Base-by-base conservation (phyloP, 2,329 filamentous ascomycete genomes). In the Aspergillus awamori region DNA sequence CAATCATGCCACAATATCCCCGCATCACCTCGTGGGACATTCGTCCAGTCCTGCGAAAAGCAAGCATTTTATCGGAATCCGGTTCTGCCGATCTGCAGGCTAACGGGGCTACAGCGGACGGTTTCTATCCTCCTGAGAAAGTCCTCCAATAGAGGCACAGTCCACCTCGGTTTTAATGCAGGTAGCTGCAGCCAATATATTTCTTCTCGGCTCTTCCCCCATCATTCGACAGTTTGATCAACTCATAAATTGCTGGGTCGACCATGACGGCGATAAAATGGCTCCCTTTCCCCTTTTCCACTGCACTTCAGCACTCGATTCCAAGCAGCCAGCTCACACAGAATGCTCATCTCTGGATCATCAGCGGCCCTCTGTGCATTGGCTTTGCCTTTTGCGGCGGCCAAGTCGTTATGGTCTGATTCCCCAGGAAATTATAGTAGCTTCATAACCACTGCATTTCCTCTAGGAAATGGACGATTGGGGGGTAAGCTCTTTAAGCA, bases 381-480 rank as follows among this genome's bases (percentile, higher is more conserved):
- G 47, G 7, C 15, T 5, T 11, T 61, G n/a, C 55, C 56, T 24
- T 10, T 60, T 0, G 56, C 49, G 4, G 36, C 55, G n/a, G 59
- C 59, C 43, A 63, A 53, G 28, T 62, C 62, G 3, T 38, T 63
- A 17, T 63, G 59, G 62, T 58, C 62, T 1, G 30, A 63, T 20
- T 45, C 36, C 11, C 62, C 62, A 2, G 62, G 59, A 4, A 45
- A 58, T 6, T 54, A 59, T 36, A 48, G 28, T 24, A 57, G 51
- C 24, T 38, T 63, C 26, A 63, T 63, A 20, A 61, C 39, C 8
- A 63, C 62, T 17, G 64, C 64, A 7, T 64, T 64, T 58, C 54
- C 60, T 8, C 17, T 66, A 11, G 64, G 64, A 10, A 66, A 66
- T 61, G 64, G 64, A 17, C 60, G 60, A 24, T 28, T 66, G 26